phyloP scores from a whole-genome alignment of 139 green algal genomes.

The Asterochloris sp. region DNA sequence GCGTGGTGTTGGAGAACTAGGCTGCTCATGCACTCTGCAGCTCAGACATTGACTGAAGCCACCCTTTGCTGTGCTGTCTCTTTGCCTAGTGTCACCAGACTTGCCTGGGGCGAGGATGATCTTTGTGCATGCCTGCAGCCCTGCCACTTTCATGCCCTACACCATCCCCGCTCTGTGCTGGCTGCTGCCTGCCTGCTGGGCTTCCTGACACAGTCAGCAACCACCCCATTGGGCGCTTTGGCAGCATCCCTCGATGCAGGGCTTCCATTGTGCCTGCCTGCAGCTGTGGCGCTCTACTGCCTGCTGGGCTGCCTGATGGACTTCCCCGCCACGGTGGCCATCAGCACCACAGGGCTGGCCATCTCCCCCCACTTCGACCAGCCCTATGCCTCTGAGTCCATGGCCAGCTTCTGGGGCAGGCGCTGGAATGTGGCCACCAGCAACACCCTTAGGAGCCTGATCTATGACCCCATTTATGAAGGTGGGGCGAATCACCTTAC shows the following conservation, averaged over 20 bases:
- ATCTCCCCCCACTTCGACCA: conserved; percentile 45
- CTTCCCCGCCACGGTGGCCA: background rate
- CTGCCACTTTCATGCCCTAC: no score
- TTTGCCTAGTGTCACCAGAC: no score
- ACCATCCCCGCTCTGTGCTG: no score
- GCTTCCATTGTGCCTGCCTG: conserved; percentile 10
- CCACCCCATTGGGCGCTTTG: no score
- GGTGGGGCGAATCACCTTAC: background rate
- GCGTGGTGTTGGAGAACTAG: no score
- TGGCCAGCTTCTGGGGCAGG: conserved; percentile 44
- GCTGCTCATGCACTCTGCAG: no score
- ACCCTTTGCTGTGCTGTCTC: no score
- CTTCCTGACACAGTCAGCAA: no score
- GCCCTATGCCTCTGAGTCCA: conserved; percentile 24
- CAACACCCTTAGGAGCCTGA: conserved; percentile 31
- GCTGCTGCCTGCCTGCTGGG: no score
- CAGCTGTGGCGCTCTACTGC: conserved; percentile 27
- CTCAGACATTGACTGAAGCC: no score
- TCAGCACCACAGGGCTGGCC: conserved; percentile 22
- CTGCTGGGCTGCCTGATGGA: conserved; percentile 39
- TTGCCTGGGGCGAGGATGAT: no score
- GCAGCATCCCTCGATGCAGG: no score
- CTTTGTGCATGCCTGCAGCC: background rate
- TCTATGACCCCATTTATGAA: conserved; percentile 47
- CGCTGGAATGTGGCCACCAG: conserved; percentile 58